Evolutionary conservation across 2,329 filamentous ascomycete genomes (phyloP).

Genomic region (Stemphylium beticola): DNA sequence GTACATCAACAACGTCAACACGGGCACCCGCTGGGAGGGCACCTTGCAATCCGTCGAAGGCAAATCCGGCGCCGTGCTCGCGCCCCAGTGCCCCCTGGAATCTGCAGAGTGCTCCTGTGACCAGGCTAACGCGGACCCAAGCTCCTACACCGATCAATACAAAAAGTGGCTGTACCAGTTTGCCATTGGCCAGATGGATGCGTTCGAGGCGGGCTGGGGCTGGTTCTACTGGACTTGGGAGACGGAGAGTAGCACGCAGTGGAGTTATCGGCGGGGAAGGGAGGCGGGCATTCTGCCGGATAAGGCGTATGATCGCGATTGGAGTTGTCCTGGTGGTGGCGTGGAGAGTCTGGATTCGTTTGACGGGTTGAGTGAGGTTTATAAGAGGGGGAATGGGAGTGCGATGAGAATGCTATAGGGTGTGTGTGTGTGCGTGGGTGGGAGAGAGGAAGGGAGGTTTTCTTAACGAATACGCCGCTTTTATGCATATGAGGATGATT

Average conservation of each 20-base stretch:
- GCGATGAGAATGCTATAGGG: not conserved
- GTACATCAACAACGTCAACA: slow-evolving; percentile 86
- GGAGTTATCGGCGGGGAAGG: slow-evolving; percentile 87
- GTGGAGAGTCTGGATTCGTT: slow-evolving; percentile 48
- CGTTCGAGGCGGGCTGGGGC: slow-evolving; percentile 90
- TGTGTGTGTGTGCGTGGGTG: not conserved
- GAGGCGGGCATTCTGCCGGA: slow-evolving; percentile 77
- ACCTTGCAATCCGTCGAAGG: slow-evolving; percentile 73
- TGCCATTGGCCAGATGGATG: slow-evolving; percentile 93
- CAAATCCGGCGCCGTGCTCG: slow-evolving; percentile 65
- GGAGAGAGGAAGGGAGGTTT: not conserved
- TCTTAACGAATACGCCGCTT: not conserved
- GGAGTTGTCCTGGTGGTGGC: slow-evolving; percentile 47
- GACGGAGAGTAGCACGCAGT: slow-evolving; percentile 83
- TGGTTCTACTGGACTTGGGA: slow-evolving; percentile 99
- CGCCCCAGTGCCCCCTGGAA: slow-evolving; percentile 73
- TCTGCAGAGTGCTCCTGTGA: slow-evolving; percentile 72
- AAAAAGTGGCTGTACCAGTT: slow-evolving; percentile 88
- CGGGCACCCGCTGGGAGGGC: slow-evolving; percentile 90
- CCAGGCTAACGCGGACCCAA: slow-evolving; percentile 75
- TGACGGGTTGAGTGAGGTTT: slow-evolving; percentile 54
- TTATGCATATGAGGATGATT: no score
- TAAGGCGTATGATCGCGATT: slow-evolving; percentile 52
- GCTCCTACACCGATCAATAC: slow-evolving; percentile 72
- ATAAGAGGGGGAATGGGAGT: slow-evolving; percentile 24